phyloP scores from a whole-genome alignment of 176 grass and related monocot species.

The Carex scoparia region DNA sequence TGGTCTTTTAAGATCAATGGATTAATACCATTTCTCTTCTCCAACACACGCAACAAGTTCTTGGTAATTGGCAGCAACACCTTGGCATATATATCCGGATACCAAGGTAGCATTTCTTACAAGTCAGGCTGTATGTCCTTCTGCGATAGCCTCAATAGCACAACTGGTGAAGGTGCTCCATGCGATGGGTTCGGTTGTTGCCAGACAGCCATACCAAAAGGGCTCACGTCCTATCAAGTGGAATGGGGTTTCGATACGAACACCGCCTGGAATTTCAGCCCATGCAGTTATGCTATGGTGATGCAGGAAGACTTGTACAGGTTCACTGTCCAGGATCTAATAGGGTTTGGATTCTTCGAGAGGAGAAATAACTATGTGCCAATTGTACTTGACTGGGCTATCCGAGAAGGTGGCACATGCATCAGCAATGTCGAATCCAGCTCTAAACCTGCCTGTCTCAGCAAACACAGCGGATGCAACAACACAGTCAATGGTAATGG shows the following conservation, averaged over 20 bases:
- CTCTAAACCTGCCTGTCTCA: no score
- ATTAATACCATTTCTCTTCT: no score
- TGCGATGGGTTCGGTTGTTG: slow-evolving; percentile 34
- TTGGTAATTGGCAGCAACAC: slow-evolving; percentile 21
- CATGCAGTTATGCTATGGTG: background rate
- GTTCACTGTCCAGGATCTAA: background rate
- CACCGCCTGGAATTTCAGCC: background rate
- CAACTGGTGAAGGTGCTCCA: background rate
- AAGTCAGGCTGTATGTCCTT: background rate
- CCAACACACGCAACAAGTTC: background rate
- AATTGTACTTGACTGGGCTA: background rate
- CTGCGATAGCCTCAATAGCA: background rate
- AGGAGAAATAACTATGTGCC: background rate
- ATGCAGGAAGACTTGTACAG: slow-evolving; percentile 13
- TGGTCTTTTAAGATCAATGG: no score
- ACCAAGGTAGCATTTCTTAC: no score
- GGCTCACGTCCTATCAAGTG: background rate
- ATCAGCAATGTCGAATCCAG: no score
- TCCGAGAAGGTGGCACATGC: no score
- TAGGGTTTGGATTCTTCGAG: background rate
- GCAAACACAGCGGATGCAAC: no score
- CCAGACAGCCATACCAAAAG: background rate
- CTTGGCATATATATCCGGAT: background rate
- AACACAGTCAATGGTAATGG: background rate
- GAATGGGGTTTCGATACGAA: background rate